phyloP scores from a whole-genome alignment of 768 basidiomycete species.

The Trametes cinnabarina region DNA sequence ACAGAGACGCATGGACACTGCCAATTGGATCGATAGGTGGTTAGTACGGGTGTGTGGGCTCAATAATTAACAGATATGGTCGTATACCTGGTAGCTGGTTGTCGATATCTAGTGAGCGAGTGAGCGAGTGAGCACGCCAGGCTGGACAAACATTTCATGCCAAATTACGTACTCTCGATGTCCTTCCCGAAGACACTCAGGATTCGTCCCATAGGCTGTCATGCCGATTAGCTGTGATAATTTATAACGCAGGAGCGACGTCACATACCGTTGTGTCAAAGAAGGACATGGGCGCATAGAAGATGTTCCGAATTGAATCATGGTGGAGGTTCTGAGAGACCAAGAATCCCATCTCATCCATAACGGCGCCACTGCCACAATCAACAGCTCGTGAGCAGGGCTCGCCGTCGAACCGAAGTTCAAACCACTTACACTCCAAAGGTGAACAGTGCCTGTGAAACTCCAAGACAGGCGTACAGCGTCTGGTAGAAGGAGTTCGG shows the following conservation, averaged over 20 bases:
- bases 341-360: constrained; percentile 56
- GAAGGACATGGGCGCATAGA: constrained; percentile 74
- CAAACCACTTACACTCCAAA: constrained; percentile 48
- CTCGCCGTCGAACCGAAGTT: background rate
- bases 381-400: background rate
- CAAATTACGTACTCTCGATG: constrained; percentile 48
- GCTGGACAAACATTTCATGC: background rate
- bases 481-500: constrained; percentile 62
- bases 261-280: constrained; percentile 70
- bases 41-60: background rate
- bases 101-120: constrained; percentile 44
- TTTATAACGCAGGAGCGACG: background rate
- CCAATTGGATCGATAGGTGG: background rate
- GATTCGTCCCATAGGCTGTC: constrained; percentile 55
- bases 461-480: constrained; percentile 60
- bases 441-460: constrained; percentile 56
- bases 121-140: background rate
- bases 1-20: constrained; percentile 60
- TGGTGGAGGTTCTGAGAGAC: constrained; percentile 65
- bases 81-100: constrained; percentile 53
- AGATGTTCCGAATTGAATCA: constrained; percentile 51
- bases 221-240: background rate
- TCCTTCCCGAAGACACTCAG: constrained; percentile 65
- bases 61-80: background rate
- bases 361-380: constrained; percentile 43